Base-by-base conservation (phyloP, 208 protist species). In the Wallacemonas collosoma region DNA sequence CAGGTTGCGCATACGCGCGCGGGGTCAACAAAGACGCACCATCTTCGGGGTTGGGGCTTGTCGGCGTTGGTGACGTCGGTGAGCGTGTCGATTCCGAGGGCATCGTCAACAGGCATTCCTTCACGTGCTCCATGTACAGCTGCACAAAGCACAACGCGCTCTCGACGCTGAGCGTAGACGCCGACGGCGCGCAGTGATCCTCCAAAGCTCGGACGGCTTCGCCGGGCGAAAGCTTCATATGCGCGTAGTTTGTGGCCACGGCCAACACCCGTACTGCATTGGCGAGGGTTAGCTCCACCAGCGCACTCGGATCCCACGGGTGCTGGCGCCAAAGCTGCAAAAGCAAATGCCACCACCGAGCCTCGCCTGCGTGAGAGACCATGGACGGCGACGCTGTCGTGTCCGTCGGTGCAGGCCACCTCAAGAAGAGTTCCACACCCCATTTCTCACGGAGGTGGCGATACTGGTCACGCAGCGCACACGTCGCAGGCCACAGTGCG, bases 351-450 rank as follows among this genome's bases (percentile, higher is more conserved):
- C 83, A 84, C 55, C 44, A 68, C 60, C 75, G 73, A n/a, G 14
- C 7, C 60, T 48, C 60, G 40, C 60, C 60, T 38, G 3, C 40
- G 43, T 17, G n/a, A 14, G 15, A 12, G 2, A 35, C 15, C 8
- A 0, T 54, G 64, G 11, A 8, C 50, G 5, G 36, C 55, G 51
- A 2, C 35, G 5, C 15, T 48, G 64, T 35, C 50, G 35, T n/a
- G 47, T 56, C 71, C 2, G 50, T 35, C 5, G 70, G 73, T 11
- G 78, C 55, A 6, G 77, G 80, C 72, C 75, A 92, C 2, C 90
- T 79, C 15, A 93, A 61, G 68, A 93, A 95, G 17, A 95, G 75
- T 60, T 85, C 80, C 26, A 92, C 68, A 3, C 85, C 87, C 69
- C 82, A 87, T 48, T 81, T 40, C 2, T 75, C n/a, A 2, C 88